Percentiles rank a stretch among this genome's conserved stretches.
These are phyloP conservation scores for Ramaria rubella DNA, from an alignment of 768 basidiomycete species.

Conservation along the genomic window DNA sequence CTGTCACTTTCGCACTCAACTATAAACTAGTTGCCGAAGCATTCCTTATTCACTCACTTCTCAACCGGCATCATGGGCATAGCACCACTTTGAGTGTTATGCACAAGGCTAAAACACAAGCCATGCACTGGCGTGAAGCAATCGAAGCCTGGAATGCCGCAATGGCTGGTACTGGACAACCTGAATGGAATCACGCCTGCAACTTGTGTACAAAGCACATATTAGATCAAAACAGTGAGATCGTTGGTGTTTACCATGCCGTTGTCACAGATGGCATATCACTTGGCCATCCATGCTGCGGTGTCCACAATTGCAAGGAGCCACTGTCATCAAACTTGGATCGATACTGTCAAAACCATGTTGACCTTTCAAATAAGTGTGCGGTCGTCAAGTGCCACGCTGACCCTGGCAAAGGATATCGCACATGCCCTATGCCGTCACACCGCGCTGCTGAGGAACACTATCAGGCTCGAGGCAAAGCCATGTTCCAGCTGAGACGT, in stretches of 20 bases:
- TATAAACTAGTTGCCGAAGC: background rate
- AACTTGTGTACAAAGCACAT: slow-evolving; percentile 20
- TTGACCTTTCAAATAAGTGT: background rate
- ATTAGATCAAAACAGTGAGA: slow-evolving; percentile 10
- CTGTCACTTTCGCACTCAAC: background rate
- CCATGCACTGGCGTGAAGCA: background rate
- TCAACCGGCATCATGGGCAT: background rate
- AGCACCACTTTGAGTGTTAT: background rate
- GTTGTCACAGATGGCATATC: slow-evolving; percentile 28
- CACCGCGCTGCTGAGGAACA: slow-evolving; percentile 21
- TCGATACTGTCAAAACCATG: background rate
- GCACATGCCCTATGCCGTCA: slow-evolving; percentile 18
- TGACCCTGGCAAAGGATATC: slow-evolving; percentile 2
- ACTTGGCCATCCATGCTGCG: slow-evolving; percentile 28
- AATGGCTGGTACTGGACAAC: no score
- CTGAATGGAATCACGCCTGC: slow-evolving; percentile 29
- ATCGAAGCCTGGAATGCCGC: background rate
- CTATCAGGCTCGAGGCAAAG: slow-evolving; percentile 15
- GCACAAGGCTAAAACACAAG: background rate
- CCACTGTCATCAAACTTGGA: slow-evolving; percentile 11
- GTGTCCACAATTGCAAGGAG: slow-evolving; percentile 22
- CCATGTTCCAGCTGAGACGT: slow-evolving; percentile 29
- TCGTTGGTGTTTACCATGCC: slow-evolving; percentile 11
- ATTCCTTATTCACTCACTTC: background rate
- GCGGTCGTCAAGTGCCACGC: slow-evolving; percentile 10